phyloP scores from a whole-genome alignment of 2,329 filamentous ascomycete species.

The Onygenales sp. region DNA sequence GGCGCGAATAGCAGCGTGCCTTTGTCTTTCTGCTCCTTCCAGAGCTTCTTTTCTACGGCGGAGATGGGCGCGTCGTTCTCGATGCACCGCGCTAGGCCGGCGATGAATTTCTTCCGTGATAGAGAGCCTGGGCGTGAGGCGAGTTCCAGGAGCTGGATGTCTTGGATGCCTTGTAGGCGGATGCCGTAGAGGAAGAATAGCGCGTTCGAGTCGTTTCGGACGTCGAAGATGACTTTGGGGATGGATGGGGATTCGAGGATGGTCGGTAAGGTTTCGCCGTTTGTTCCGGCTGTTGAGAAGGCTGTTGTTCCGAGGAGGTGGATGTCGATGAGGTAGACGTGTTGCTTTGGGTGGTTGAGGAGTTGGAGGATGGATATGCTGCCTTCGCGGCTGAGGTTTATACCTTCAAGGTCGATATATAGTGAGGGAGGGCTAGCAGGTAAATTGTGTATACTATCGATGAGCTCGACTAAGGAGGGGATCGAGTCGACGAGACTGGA shows the following conservation, averaged over 20 bases:
- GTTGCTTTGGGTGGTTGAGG: slow-evolving; percentile 19
- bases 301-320: slow-evolving; percentile 25
- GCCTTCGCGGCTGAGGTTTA: slow-evolving; percentile 34
- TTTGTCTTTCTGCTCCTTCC: slow-evolving; percentile 12
- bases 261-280: slow-evolving; percentile 20
- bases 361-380: slow-evolving; percentile 39
- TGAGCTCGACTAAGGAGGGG: slow-evolving; percentile 4
- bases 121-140: slow-evolving; percentile 21
- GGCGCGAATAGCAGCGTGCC: slow-evolving; percentile 33
- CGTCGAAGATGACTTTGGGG: slow-evolving; percentile 49
- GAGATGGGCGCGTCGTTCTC: slow-evolving; percentile 16
- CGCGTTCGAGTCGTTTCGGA: slow-evolving; percentile 50
- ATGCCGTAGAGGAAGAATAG: slow-evolving; percentile 40
- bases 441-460: slow-evolving; percentile 16
- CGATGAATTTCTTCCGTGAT: slow-evolving; percentile 16
- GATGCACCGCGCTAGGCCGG: slow-evolving; percentile 33
- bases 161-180: slow-evolving; percentile 35
- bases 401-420: slow-evolving; percentile 43
- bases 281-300: slow-evolving; percentile 28
- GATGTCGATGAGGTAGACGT: slow-evolving; percentile 39
- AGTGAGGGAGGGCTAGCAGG: slow-evolving; percentile 26
- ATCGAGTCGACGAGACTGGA: slow-evolving; percentile 1
- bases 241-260: slow-evolving; percentile 38
- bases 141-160: slow-evolving; percentile 50
- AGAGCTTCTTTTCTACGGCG: slow-evolving; percentile 8